Evolutionary conservation across 352 stramenopile species (phyloP), one percentile per base, ranked within the genome.

Genomic region (Globisporangium cystogenes): DNA sequence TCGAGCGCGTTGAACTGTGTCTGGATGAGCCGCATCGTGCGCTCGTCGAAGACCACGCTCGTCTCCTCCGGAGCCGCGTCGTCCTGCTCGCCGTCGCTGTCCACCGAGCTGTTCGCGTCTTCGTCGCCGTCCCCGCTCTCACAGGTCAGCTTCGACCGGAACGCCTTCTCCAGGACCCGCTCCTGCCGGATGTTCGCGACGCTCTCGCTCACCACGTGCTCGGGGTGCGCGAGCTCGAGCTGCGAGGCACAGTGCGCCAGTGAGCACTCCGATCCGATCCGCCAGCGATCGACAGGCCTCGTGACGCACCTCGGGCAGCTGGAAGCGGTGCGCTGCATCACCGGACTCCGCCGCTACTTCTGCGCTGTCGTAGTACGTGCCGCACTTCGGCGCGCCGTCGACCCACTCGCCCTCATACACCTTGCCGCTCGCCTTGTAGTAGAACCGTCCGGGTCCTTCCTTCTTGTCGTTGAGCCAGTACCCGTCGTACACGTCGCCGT

Each of bases 381-480:
- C 88, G 53, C 86, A 96, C 41, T 87, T 76, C 0, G 88, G 80
- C 0, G 72, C 65, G 20, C 67, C 87, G 31, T 86, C 74, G 15
- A 86, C 78, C 90, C 90, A 97, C 60, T 96, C 84, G 33, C 86
- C 90, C 67, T 95, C 82, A 68, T 96, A 96, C 45, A 92, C 68
- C 50, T 93, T 93, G 47, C 74, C 64, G 8, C 82, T 95, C 3
- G 67, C 72, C 55, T 85, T 87, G 65, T 95, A 96, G 65, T 82
- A 86, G 56, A 82, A 96, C 33, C 76, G 65, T 21, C 90, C 87
- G 4, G 79, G 72, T 0, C 87, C 86, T 81, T 97, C 80, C 61
- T 96, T 96, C 55, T 90, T 82, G 69, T 93, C 88, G 47, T 93
- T 69, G 4, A 88, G 53, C 80, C 87, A 95, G 48, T 91, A 79